Conservation (phyloP, 169 alveolate genomes). For the Plasmodium vivax region DNA sequence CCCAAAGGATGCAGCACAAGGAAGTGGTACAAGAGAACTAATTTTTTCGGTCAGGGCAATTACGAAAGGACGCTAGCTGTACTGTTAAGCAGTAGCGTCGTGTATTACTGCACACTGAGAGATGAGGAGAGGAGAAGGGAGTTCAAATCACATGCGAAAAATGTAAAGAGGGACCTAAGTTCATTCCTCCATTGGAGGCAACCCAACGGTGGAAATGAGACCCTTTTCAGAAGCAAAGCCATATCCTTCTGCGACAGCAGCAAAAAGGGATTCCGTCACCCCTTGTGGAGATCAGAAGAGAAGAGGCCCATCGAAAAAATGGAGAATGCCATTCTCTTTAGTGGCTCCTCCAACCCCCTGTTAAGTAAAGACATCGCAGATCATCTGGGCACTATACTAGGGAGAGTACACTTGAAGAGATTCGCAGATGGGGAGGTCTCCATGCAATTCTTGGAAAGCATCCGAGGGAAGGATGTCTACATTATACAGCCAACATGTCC, state of each 20-base stretch:
- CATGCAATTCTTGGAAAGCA: conserved; percentile 90
- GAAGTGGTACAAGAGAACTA: conserved; percentile 27
- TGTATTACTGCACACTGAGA: conserved; percentile 2
- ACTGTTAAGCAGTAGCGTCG: conserved; percentile 10
- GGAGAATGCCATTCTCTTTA: conserved; percentile 76
- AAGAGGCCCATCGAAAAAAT: conserved; percentile 73
- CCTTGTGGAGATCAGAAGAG: conserved; percentile 76
- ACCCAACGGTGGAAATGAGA: not conserved
- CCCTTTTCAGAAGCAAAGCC: not conserved
- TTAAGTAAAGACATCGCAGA: conserved; percentile 76
- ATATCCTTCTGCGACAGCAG: conserved; percentile 19
- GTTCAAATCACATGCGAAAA: not conserved
- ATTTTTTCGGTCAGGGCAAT: not conserved
- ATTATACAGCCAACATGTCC: conserved; percentile 96
- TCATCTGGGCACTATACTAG: conserved; percentile 83
- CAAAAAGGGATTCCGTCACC: conserved; percentile 30
- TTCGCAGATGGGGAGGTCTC: conserved; percentile 97
- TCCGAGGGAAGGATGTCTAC: conserved; percentile 94
- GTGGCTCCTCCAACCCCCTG: conserved; percentile 77
- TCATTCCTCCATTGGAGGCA: not conserved
- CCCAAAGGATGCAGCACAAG: not conserved
- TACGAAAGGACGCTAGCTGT: not conserved
- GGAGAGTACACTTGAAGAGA: conserved; percentile 82
- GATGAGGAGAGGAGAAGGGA: conserved; percentile 60
- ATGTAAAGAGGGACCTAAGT: conserved; percentile 11